Conservation (phyloP, 2,329 filamentous ascomycete species). For the Harringtonia aguacate region DNA sequence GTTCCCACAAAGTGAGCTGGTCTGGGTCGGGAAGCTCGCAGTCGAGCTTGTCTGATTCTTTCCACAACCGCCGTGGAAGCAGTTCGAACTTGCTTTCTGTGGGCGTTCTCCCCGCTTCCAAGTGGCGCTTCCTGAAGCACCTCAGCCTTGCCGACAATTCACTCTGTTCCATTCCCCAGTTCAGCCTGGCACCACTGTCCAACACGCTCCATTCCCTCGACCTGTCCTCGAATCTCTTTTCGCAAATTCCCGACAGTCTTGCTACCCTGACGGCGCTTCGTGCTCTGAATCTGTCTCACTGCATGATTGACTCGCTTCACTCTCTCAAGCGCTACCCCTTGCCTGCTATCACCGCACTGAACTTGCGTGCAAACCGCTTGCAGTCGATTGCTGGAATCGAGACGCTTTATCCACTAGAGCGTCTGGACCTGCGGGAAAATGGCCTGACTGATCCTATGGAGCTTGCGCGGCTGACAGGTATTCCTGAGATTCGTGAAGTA, state of each 20-base stretch:
- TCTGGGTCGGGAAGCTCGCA: slow-evolving; percentile 91
- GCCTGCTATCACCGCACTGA: slow-evolving; percentile 86
- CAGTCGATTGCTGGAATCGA: slow-evolving; percentile 83
- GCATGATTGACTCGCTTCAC: slow-evolving; percentile 93
- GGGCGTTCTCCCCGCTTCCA: slow-evolving; percentile 66
- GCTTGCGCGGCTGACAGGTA: slow-evolving; percentile 75
- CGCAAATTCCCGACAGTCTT: slow-evolving; percentile 86
- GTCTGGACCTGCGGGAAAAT: slow-evolving; percentile 87
- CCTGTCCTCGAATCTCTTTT: slow-evolving; percentile 84
- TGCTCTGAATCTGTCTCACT: slow-evolving; percentile 86
- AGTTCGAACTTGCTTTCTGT: slow-evolving; percentile 65
- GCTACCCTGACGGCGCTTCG: slow-evolving; percentile 78
- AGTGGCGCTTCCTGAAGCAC: slow-evolving; percentile 92
- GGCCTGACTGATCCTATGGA: slow-evolving; percentile 83
- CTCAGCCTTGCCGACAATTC: slow-evolving; percentile 87
- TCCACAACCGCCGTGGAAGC: slow-evolving; percentile 58
- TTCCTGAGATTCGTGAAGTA: slow-evolving; percentile 84
- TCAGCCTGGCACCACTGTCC: slow-evolving; percentile 70
- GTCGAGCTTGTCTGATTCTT: slow-evolving; percentile 60
- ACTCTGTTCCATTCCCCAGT: slow-evolving; percentile 65
- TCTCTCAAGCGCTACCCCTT: slow-evolving; percentile 78
- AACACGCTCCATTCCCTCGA: slow-evolving; percentile 88
- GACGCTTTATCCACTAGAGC: slow-evolving; percentile 75
- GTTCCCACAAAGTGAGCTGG: slow-evolving; percentile 65
- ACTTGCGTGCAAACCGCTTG: slow-evolving; percentile 80